A percentile compares a stretch with the other conserved stretches of the same genome.
phyloP scores from a whole-genome alignment of 148 eudicot genomes.

The Linanthus parryae region DNA sequence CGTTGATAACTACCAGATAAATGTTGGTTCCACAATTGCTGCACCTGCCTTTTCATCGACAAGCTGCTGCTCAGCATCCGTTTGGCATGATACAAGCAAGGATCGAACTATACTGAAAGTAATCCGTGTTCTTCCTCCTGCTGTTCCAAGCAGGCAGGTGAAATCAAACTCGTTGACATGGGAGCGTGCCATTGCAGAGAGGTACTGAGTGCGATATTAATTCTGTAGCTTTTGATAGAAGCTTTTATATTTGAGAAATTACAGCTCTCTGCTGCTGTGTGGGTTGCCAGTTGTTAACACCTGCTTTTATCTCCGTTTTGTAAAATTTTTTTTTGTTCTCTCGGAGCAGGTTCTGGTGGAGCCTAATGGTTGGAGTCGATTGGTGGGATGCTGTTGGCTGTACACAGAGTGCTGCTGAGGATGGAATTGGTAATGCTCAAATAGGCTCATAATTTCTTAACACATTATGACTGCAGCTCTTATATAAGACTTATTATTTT shows the following conservation, averaged over 20 bases:
- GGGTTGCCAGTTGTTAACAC: too few species aligned
- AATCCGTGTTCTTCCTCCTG: conserved; percentile 92
- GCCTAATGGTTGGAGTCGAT: conserved; percentile 97
- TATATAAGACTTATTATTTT: neutral
- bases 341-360: conserved; percentile 93
- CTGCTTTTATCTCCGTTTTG: neutral
- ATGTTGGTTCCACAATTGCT: conserved; percentile 92
- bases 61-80: conserved; percentile 96
- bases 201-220: conserved; percentile 31
- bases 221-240: neutral
- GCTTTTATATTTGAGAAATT: too few species aligned
- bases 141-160: conserved; percentile 61
- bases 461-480: neutral
- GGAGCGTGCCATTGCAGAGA: conserved; percentile 99
- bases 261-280: too few species aligned
- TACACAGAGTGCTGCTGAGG: conserved; percentile 99
- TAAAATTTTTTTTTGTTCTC: conserved; percentile 5
- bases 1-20: conserved; percentile 85
- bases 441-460: neutral
- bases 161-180: conserved; percentile 77
- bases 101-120: conserved; percentile 84
- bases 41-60: conserved; percentile 98
- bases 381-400: conserved; percentile 99
- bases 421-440: conserved; percentile 70
- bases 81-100: conserved; percentile 77